Evolutionary conservation across 108 stramenopile genomes (phyloP).

Genomic region (Pseudonitzschia delicatissima): DNA sequence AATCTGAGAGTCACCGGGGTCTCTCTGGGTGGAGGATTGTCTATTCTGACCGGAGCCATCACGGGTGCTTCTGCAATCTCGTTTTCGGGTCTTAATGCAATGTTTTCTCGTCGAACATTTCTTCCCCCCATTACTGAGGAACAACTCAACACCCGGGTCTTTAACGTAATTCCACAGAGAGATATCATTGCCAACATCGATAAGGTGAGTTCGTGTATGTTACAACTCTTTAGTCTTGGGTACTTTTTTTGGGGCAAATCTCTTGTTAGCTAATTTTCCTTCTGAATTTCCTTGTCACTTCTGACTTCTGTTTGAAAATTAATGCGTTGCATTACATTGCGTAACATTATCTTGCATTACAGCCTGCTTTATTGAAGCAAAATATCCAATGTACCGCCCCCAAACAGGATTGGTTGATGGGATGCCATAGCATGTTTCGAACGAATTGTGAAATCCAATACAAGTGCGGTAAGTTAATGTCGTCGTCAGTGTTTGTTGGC

Average conservation of each 20-base stretch:
- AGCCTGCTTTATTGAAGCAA: slow-evolving; percentile 2
- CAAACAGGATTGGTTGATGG: slow-evolving; percentile 24
- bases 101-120: slow-evolving; percentile 46
- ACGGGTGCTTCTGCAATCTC: slow-evolving; percentile 48
- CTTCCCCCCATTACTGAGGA: slow-evolving; percentile 58
- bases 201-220: too few relatives aligned
- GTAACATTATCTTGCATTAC: too few relatives aligned
- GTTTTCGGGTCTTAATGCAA: slow-evolving; percentile 67
- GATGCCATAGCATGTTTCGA: slow-evolving; percentile 31
- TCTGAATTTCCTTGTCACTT: too few relatives aligned
- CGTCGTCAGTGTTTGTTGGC: too few relatives aligned
- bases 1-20: slow-evolving; percentile 24
- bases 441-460: slow-evolving; percentile 53
- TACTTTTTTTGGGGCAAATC: too few relatives aligned
- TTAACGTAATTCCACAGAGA: slow-evolving; percentile 67
- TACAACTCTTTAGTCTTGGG: too few relatives aligned
- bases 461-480: too few relatives aligned
- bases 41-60: slow-evolving; percentile 75
- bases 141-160: slow-evolving; percentile 44
- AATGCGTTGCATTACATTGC: too few relatives aligned
- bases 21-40: slow-evolving; percentile 55
- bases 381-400: slow-evolving; percentile 11
- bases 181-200: slow-evolving; percentile 60
- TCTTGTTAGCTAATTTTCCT: too few relatives aligned
- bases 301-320: too few relatives aligned